phyloP scores from a whole-genome alignment of 306 rosid genomes.

The Pyrus communis region DNA sequence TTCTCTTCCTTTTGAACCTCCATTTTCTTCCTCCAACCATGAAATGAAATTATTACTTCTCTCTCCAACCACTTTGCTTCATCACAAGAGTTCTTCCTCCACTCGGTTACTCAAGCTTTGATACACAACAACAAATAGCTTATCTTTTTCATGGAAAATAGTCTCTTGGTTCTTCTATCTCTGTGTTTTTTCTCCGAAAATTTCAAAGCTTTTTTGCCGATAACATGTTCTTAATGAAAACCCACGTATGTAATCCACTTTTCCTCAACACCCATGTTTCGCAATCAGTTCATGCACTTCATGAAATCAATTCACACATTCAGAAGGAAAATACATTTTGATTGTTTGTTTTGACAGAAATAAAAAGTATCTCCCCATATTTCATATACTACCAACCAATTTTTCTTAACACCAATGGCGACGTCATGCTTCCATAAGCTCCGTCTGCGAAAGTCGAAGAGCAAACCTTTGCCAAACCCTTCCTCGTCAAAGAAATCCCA shows the following conservation, averaged over 20 bases:
- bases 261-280: slow-evolving; percentile 50
- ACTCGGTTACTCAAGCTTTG: slow-evolving; percentile 17
- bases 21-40: slow-evolving; percentile 27
- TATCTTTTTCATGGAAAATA: slow-evolving; percentile 10
- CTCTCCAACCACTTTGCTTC: slow-evolving; percentile 9
- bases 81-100: slow-evolving; percentile 4
- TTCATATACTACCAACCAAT: neutral
- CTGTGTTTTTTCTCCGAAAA: slow-evolving; percentile 9
- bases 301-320: slow-evolving; percentile 66
- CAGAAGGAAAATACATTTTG: slow-evolving; percentile 66
- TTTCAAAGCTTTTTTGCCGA: slow-evolving; percentile 21
- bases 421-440: slow-evolving; percentile 58
- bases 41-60: slow-evolving; percentile 15
- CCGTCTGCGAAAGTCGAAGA: slow-evolving; percentile 56
- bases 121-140: neutral
- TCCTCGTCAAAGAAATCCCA: slow-evolving; percentile 38
- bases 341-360: slow-evolving; percentile 27
- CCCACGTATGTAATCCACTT: slow-evolving; percentile 18
- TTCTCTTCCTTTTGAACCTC: slow-evolving; percentile 25
- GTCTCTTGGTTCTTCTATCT: slow-evolving; percentile 13
- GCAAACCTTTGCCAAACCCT: slow-evolving; percentile 46
- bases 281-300: slow-evolving; percentile 77
- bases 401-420: slow-evolving; percentile 41
- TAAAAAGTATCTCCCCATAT: neutral
- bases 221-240: slow-evolving; percentile 33